Evolutionary conservation across 305 asterid species (phyloP).

Genomic region (Plantago rigida): DNA sequence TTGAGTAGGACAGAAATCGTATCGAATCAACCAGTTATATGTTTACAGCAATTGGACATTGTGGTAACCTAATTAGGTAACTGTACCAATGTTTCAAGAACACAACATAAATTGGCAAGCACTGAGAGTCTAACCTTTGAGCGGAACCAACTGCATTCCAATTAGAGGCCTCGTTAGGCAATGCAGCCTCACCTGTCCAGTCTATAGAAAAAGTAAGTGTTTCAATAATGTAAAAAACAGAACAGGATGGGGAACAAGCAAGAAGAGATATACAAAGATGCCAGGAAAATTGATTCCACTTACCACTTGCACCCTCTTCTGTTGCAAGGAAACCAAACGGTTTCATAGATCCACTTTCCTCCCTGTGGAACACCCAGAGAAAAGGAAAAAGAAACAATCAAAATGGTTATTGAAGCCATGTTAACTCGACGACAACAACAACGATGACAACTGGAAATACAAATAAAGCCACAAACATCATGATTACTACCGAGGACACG

Average conservation of each 20-base stretch:
- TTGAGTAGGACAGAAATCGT: no score
- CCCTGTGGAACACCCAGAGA: constrained; percentile 38
- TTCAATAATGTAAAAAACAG: constrained; percentile 19
- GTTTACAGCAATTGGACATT: no score
- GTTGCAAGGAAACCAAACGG: constrained; percentile 71
- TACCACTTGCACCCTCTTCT: constrained; percentile 31
- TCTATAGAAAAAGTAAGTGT: constrained; percentile 34
- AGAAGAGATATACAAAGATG: neutral
- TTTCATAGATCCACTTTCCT: constrained; percentile 42
- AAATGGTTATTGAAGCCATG: constrained; percentile 16
- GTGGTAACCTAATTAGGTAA: no score
- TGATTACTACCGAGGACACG: no score
- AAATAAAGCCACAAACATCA: no score
- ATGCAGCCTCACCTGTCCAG: constrained; percentile 59
- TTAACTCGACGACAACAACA: neutral
- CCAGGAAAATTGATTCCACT: constrained; percentile 2
- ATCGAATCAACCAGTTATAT: no score
- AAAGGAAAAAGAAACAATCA: constrained; percentile 11
- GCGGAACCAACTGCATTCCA: constrained; percentile 60
- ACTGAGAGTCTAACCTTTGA: constrained; percentile 36
- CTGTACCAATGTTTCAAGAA: no score
- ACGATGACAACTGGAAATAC: neutral
- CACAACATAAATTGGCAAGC: no score
- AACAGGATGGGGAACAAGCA: constrained; percentile 1
- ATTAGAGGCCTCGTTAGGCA: constrained; percentile 40